phyloP scores from a whole-genome alignment of 208 protist genomes.

The Plasmodiophora brassicae region DNA sequence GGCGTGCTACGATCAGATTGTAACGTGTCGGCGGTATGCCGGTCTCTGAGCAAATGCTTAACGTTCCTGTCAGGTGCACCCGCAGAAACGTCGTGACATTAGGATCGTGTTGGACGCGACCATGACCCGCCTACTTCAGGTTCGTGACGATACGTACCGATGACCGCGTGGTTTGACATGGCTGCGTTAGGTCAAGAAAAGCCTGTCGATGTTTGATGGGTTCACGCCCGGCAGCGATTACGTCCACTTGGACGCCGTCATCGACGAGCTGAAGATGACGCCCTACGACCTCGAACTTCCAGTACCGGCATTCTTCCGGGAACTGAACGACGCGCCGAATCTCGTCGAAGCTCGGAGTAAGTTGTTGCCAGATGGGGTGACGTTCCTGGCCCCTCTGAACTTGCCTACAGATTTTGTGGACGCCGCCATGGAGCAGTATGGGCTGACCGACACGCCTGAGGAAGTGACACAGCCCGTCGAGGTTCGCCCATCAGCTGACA shows the following conservation, averaged over 20 bases:
- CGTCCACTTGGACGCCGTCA: background rate
- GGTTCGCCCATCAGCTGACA: background rate
- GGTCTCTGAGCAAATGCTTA: background rate
- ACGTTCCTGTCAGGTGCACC: background rate
- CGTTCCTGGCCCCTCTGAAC: too few species aligned
- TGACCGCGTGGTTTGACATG: too few species aligned
- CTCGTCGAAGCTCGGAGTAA: background rate
- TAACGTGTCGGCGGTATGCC: background rate
- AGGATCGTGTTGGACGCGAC: background rate
- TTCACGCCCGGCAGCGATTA: background rate
- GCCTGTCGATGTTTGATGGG: background rate
- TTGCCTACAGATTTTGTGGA: background rate
- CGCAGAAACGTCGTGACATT: background rate
- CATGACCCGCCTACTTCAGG: constrained; percentile 8
- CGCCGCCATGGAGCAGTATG: background rate
- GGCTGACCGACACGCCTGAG: background rate
- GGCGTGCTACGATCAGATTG: background rate
- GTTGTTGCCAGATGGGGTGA: too few species aligned
- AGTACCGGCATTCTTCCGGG: background rate
- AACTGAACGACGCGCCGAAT: background rate
- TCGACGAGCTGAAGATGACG: constrained; percentile 22
- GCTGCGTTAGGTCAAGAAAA: background rate
- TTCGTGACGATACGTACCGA: too few species aligned
- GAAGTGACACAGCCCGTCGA: background rate
- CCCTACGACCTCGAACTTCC: constrained; percentile 8